Conservation (phyloP, 108 stramenopile species). For the Stephanodiscus triporus region DNA sequence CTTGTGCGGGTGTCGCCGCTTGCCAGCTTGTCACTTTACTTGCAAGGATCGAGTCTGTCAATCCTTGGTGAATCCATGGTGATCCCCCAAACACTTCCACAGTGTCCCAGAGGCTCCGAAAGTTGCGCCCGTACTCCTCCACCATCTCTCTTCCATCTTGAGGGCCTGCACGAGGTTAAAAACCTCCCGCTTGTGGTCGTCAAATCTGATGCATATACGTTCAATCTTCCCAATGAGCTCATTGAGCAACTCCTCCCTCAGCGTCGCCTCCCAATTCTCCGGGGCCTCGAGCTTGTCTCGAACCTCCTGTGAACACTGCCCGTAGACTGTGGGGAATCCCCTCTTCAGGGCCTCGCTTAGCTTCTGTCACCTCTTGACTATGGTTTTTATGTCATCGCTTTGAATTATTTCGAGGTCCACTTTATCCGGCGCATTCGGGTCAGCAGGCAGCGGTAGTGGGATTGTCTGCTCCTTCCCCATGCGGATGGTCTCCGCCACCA, state of each 20-base stretch:
- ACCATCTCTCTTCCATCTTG: constrained; percentile 5
- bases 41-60: neutral
- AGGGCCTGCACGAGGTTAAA: neutral
- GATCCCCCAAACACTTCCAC: neutral
- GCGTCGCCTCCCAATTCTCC: neutral
- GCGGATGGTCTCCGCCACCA: neutral
- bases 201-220: neutral
- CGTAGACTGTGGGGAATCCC: neutral
- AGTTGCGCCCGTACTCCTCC: neutral
- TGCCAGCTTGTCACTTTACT: neutral
- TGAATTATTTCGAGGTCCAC: neutral
- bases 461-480: neutral
- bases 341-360: neutral
- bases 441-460: neutral
- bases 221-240: neutral
- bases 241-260: neutral
- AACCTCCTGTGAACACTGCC: neutral
- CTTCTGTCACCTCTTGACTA: neutral
- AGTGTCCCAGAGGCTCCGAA: neutral
- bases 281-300: neutral
- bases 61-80: neutral
- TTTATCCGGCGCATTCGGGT: neutral
- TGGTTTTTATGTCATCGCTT: neutral
- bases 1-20: too few relatives aligned
- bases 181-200: constrained; percentile 6